Evolutionary conservation across 805 yeast species (phyloP).

Genomic region (Candida pini): DNA sequence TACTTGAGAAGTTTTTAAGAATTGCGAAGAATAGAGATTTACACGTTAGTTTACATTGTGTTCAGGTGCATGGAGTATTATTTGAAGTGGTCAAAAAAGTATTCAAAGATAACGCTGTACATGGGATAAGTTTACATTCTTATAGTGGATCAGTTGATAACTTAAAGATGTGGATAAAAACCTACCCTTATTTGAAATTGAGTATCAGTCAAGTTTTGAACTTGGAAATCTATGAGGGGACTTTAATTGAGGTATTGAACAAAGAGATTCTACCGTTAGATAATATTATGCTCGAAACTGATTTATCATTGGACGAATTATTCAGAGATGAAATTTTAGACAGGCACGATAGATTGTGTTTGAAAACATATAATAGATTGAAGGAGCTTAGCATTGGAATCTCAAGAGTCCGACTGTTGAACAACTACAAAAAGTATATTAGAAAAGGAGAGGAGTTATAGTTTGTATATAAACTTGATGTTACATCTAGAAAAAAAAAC

Average conservation of each 20-base stretch:
- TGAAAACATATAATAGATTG: constrained; percentile 6
- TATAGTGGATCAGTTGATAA: constrained; percentile 80
- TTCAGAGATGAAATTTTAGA: constrained; percentile 3
- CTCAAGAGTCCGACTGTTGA: constrained; percentile 4
- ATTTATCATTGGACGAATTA: constrained; percentile 30
- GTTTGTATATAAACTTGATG: no score
- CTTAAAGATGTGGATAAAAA: constrained; percentile 41
- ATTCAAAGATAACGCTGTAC: constrained; percentile 23
- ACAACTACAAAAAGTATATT: constrained; percentile 8
- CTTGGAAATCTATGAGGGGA: constrained; percentile 14
- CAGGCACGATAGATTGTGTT: constrained; percentile 8
- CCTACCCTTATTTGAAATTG: constrained; percentile 33
- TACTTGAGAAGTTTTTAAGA: constrained; percentile 46
- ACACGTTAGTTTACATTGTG: constrained; percentile 79
- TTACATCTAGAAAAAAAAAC: no score
- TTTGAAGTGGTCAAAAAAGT: constrained; percentile 35
- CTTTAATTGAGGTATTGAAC: constrained; percentile 5
- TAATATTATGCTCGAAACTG: constrained; percentile 47
- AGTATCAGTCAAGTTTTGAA: constrained; percentile 26
- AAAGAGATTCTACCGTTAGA: constrained; percentile 26
- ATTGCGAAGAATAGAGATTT: constrained; percentile 44
- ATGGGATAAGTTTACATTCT: constrained; percentile 78
- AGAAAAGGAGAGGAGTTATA: not conserved
- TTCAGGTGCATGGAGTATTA: constrained; percentile 65
- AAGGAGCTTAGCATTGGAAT: constrained; percentile 2